Conservation (phyloP, 169 alveolate species). For the Plasmodium gonderi region DNA sequence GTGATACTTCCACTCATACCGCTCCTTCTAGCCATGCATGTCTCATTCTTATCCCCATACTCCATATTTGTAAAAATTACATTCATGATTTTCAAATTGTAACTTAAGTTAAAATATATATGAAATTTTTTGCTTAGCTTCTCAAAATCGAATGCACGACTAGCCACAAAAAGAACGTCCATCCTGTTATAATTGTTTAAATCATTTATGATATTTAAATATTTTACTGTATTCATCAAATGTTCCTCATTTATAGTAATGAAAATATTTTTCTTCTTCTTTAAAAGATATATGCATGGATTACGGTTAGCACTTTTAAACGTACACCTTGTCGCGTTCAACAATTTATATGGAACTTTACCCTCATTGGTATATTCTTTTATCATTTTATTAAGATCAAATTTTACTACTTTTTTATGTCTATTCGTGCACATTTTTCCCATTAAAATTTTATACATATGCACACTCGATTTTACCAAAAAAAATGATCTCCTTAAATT, state of each 20-base stretch:
- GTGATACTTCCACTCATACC: not conserved
- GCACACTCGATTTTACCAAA: not conserved
- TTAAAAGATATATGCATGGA: not conserved
- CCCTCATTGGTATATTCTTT: not conserved
- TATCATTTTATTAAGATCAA: not conserved
- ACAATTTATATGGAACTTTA: not conserved
- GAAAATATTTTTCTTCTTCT: conserved; percentile 37
- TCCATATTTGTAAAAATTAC: not conserved
- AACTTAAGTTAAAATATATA: conserved; percentile 49
- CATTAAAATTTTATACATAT: conserved; percentile 3
- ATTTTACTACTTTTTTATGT: not conserved
- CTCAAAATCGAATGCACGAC: conserved; percentile 63
- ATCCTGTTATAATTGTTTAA: conserved; percentile 43
- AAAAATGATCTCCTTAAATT: conserved; percentile 40
- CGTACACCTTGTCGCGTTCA: not conserved
- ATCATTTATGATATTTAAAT: conserved; percentile 30
- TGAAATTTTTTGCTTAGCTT: conserved; percentile 43
- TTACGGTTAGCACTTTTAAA: not conserved
- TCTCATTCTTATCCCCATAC: not conserved
- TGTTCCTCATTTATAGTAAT: conserved; percentile 47
- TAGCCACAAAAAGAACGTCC: conserved; percentile 45
- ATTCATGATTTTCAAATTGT: conserved; percentile 30
- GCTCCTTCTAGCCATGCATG: not conserved
- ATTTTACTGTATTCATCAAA: conserved; percentile 9
- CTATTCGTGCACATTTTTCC: not conserved